Percentiles rank a stretch among this genome's conserved stretches.
These are phyloP conservation scores for Stephanodiscus minutulus DNA, from an alignment of 108 stramenopile species.

Conservation along the genomic window DNA sequence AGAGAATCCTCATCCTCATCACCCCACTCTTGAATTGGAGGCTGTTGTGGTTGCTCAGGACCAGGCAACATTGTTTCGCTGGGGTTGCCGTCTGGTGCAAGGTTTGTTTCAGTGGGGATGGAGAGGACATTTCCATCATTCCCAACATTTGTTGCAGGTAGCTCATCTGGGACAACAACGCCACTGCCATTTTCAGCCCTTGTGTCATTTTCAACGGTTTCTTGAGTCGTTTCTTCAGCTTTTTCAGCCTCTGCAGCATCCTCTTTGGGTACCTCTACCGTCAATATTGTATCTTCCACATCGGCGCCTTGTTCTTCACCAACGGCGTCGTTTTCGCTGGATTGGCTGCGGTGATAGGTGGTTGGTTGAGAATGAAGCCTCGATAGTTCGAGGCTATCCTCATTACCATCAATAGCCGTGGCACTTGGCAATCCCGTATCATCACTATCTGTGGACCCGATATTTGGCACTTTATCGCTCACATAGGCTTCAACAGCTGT, in stretches of 20 bases:
- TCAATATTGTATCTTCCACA: not conserved
- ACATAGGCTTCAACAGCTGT: not conserved
- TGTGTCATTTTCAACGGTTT: not conserved
- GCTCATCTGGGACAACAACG: not conserved
- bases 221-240: not conserved
- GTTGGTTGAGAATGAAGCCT: not conserved
- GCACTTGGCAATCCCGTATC: not conserved
- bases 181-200: not conserved
- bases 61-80: not conserved
- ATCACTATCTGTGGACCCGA: not conserved
- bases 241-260: not conserved
- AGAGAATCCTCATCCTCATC: constrained; percentile 34
- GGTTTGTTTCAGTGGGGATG: not conserved
- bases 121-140: not conserved
- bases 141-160: not conserved
- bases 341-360: constrained; percentile 39
- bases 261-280: not conserved
- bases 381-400: not conserved
- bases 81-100: not conserved
- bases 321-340: constrained; percentile 9
- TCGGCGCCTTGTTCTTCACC: not conserved
- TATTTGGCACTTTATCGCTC: not conserved
- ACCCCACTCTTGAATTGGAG: constrained; percentile 6
- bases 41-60: constrained; percentile 1
- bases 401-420: not conserved